These are phyloP conservation scores for Danielia reshetovae DNA, from an alignment of 805 yeast genomes.

Conservation along the genomic window DNA sequence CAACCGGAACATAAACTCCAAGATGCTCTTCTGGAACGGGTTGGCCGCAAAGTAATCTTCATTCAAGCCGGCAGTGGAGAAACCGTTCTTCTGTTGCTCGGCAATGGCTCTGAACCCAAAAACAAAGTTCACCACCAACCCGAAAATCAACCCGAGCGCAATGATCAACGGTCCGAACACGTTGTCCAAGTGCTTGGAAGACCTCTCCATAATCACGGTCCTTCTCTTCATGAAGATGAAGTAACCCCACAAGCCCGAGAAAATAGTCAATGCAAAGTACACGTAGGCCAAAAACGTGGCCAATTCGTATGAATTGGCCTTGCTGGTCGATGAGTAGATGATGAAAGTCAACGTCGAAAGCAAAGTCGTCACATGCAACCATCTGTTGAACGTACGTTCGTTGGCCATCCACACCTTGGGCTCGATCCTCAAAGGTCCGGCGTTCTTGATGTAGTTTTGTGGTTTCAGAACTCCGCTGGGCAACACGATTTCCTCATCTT, in stretches of 20 bases:
- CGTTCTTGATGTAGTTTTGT: conserved; percentile 69
- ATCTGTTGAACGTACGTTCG: conserved; percentile 93
- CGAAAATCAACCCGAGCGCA: conserved; percentile 61
- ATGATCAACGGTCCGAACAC: conserved; percentile 84
- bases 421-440: conserved; percentile 91
- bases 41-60: conserved; percentile 28
- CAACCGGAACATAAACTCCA: conserved; percentile 29
- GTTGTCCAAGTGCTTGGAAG: conserved; percentile 85
- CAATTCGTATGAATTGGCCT: conserved; percentile 57
- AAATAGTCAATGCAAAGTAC: conserved; percentile 76
- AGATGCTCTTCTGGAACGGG: conserved; percentile 32
- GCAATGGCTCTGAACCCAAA: conserved; percentile 46
- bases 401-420: conserved; percentile 98
- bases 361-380: conserved; percentile 87
- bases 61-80: conserved; percentile 21
- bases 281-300: conserved; percentile 73
- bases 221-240: conserved; percentile 68
- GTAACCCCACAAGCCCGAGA: conserved; percentile 89
- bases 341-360: conserved; percentile 82
- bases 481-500: conserved; percentile 73
- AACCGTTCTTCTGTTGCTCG: conserved; percentile 9
- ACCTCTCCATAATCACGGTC: conserved; percentile 69
- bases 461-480: conserved; percentile 93
- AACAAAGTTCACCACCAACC: conserved; percentile 68
- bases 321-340: conserved; percentile 68